phyloP scores from a whole-genome alignment of 352 stramenopile species.

The Phytophthora lateralis region DNA sequence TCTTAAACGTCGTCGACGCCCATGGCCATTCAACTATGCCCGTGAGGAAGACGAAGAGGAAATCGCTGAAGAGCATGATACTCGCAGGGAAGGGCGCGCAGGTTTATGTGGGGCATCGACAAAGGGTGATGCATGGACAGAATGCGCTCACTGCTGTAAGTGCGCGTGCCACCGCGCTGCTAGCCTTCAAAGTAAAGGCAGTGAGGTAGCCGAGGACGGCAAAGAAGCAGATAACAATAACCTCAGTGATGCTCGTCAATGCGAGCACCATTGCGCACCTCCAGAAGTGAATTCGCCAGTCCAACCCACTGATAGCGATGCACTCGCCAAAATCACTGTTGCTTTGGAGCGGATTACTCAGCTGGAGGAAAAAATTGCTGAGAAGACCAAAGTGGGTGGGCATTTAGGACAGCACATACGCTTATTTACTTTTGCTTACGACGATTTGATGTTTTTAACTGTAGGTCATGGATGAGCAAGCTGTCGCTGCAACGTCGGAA shows the following conservation, averaged over 20 bases:
- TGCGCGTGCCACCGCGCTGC: constrained; percentile 43
- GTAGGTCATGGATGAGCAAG: constrained; percentile 49
- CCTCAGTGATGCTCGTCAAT: not conserved
- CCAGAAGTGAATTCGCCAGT: not conserved
- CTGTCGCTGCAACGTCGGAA: constrained; percentile 38
- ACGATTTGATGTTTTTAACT: not conserved
- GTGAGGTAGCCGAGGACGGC: constrained; percentile 3
- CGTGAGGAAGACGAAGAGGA: constrained; percentile 39
- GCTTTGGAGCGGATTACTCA: constrained; percentile 44
- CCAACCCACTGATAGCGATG: constrained; percentile 12
- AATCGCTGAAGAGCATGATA: constrained; percentile 21
- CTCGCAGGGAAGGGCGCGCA: constrained; percentile 14
- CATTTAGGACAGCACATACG: not conserved
- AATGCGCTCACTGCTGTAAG: constrained; percentile 45
- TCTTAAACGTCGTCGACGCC: constrained; percentile 58
- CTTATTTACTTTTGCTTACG: not conserved
- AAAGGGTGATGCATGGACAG: constrained; percentile 31
- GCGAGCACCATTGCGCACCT: not conserved
- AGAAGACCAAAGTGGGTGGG: constrained; percentile 49
- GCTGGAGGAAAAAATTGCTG: constrained; percentile 46
- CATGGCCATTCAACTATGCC: constrained; percentile 66
- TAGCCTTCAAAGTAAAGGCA: constrained; percentile 7
- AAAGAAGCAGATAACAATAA: constrained; percentile 8
- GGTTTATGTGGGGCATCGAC: constrained; percentile 4
- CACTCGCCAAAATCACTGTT: constrained; percentile 26